These are phyloP conservation scores for Trametes versicolor DNA, from an alignment of 1,284 basidiomycete species.

Conservation along the genomic window DNA sequence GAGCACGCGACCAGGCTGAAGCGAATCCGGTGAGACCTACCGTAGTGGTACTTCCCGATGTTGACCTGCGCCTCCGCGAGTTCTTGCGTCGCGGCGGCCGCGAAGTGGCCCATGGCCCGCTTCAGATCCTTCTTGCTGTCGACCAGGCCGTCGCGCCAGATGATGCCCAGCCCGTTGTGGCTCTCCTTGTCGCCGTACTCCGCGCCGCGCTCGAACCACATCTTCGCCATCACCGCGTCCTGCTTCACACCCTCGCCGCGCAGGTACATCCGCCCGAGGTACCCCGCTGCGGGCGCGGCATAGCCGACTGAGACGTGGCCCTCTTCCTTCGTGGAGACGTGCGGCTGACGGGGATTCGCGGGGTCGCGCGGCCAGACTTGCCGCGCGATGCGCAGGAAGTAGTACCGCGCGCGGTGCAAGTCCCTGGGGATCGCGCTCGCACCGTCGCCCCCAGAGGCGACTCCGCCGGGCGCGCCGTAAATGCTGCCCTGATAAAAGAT, in stretches of 20 bases:
- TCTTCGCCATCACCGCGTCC: slow-evolving; percentile 82
- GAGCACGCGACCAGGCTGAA: not conserved
- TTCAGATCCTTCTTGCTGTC: slow-evolving; percentile 73
- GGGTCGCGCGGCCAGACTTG: slow-evolving; percentile 86
- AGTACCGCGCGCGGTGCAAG: slow-evolving; percentile 77
- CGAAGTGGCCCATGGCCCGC: slow-evolving; percentile 78
- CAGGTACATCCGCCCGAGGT: slow-evolving; percentile 93
- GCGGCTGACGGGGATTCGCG: slow-evolving; percentile 57
- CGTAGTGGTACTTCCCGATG: slow-evolving; percentile 85
- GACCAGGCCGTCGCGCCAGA: slow-evolving; percentile 88
- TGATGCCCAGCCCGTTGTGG: slow-evolving; percentile 90
- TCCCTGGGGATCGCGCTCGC: slow-evolving; percentile 84
- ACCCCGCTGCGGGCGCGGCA: slow-evolving; percentile 84
- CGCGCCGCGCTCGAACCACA: slow-evolving; percentile 94
- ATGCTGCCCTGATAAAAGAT: slow-evolving; percentile 96
- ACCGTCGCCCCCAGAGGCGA: slow-evolving; percentile 88
- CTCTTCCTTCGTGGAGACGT: slow-evolving; percentile 55
- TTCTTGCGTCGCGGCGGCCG: slow-evolving; percentile 84
- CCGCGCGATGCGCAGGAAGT: slow-evolving; percentile 86
- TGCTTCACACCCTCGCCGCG: slow-evolving; percentile 91
- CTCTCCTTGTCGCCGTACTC: slow-evolving; percentile 88
- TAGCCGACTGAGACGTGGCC: slow-evolving; percentile 68
- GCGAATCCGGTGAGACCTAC: slow-evolving; percentile 53
- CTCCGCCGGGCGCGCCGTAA: slow-evolving; percentile 77
- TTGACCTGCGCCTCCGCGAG: slow-evolving; percentile 93